phyloP scores from a whole-genome alignment of 2,329 filamentous ascomycete genomes.

The Colletotrichum chrysophilum region DNA sequence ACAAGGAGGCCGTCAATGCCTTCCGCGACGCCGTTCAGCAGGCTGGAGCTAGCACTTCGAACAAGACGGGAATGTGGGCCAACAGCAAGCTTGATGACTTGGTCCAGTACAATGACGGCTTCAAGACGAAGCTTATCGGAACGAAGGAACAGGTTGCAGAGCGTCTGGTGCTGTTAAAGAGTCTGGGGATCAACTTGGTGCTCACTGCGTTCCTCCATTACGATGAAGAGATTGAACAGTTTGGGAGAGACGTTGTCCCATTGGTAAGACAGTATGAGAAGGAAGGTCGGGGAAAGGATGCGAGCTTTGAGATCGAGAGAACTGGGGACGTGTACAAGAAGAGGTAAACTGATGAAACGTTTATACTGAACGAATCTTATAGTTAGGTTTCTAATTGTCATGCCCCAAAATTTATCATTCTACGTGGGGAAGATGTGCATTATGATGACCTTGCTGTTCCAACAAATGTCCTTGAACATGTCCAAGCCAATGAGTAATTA shows the following conservation, averaged over 20 bases:
- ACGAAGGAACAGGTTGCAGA: conserved; percentile 57
- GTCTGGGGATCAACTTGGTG: conserved; percentile 45
- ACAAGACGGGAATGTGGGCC: conserved; percentile 60
- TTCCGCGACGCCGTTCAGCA: conserved; percentile 55
- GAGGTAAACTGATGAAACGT: not conserved
- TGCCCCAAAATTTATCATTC: not conserved
- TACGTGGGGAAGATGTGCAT: rapidly evolving
- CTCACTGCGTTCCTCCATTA: conserved; percentile 56
- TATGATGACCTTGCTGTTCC: not conserved
- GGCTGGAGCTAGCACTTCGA: conserved; percentile 49
- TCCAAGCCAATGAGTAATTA: not conserved
- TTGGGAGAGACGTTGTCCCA: conserved; percentile 50
- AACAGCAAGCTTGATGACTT: conserved; percentile 55
- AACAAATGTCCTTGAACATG: not conserved
- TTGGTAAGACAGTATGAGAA: conserved; percentile 52
- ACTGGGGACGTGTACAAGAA: conserved; percentile 52
- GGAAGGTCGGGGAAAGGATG: conserved; percentile 51
- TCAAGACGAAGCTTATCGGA: conserved; percentile 59
- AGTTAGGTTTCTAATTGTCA: not conserved
- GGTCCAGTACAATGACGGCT: conserved; percentile 61
- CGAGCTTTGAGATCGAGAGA: conserved; percentile 47
- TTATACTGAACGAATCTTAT: no score
- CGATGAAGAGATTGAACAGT: conserved; percentile 55
- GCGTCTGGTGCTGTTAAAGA: conserved; percentile 52
- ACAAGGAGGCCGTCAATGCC: conserved; percentile 52